These are phyloP conservation scores for Perkinsela sp. DNA, from an alignment of 208 protist species.

Conservation along the genomic window DNA sequence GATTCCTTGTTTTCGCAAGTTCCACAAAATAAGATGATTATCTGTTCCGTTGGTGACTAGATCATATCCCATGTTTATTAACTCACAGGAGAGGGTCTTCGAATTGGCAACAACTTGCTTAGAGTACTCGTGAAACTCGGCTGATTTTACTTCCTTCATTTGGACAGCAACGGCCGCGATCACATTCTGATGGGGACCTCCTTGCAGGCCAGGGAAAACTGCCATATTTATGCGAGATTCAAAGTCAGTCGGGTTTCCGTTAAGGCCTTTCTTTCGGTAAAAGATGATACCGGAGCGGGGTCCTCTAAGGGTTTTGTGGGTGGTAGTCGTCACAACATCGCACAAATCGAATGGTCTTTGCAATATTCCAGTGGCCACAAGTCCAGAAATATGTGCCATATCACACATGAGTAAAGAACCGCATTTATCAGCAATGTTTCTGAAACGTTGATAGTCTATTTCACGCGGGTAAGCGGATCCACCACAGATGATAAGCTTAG, in stretches of 20 bases:
- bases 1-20: slow-evolving; percentile 69
- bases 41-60: slow-evolving; percentile 84
- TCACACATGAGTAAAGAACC: slow-evolving; percentile 79
- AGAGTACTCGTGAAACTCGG: slow-evolving; percentile 74
- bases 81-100: slow-evolving; percentile 22
- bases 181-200: slow-evolving; percentile 89
- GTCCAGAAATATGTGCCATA: slow-evolving; percentile 89
- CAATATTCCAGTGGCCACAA: slow-evolving; percentile 55
- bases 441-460: slow-evolving; percentile 76
- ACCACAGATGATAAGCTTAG: slow-evolving; percentile 79
- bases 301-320: slow-evolving; percentile 97
- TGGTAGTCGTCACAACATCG: slow-evolving; percentile 98
- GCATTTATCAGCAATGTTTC: slow-evolving; percentile 42
- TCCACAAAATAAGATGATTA: slow-evolving; percentile 90
- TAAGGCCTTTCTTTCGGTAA: slow-evolving; percentile 34
- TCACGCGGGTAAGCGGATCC: slow-evolving; percentile 86
- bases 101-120: slow-evolving; percentile 68
- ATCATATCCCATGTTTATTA: slow-evolving; percentile 51
- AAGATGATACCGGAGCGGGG: slow-evolving; percentile 89
- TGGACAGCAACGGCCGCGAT: slow-evolving; percentile 85
- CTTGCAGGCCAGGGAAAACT: slow-evolving; percentile 91
- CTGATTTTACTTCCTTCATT: slow-evolving; percentile 66
- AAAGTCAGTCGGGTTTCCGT: slow-evolving; percentile 41
- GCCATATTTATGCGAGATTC: slow-evolving; percentile 78
- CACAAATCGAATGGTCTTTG: slow-evolving; percentile 73